Base-by-base conservation (phyloP, 2,329 filamentous ascomycete genomes). In the Hymenotorrendiella dingleyae region DNA sequence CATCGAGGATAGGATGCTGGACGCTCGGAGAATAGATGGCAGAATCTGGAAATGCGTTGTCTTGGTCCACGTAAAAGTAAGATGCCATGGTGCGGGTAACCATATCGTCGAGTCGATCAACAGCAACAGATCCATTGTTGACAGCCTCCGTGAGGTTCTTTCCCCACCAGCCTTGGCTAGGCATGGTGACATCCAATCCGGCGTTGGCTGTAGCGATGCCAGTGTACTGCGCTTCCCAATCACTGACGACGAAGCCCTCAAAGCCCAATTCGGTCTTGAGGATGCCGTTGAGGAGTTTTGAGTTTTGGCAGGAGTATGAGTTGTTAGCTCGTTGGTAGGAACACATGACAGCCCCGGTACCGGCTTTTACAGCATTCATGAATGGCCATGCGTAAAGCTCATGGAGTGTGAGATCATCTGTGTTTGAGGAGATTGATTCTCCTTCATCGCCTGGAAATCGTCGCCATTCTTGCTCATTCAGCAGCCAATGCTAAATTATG, bases 321-420 rank as follows among this genome's bases (percentile, higher is more conserved):
- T 42, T 63, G 43, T 74, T 72, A 45, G 75, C 38, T 41, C 60
- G 58, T 55, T 85, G 81, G 54, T 93, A 93, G 1, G 81, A 78
- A 61, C 86, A 88, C 87, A 94, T 93, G 43, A 93, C 70, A 5
- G 80, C 81, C 1, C 76, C 83, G 2, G 87, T 84, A 20, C 86
- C 86, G 6, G 83, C 84, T 42, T 75, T 76, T 29, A 94, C 43
- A 6, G 58, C 56, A 27, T 58, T 48, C 47, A 76, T 71, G 46
- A 84, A 85, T 0, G 81, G 80, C 72, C 78, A 84, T 1, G 80
- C 66, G 42, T 84, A 84, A 12, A 75, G 67, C 58, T 84, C 80
- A 50, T 82, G 78, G 43, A 84, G 67, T 0, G 78, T 79, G 50
- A 73, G 72, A 54, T 84, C 81, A 46, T 83, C 80, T 4, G 83